Conservation (phyloP, 2,329 filamentous ascomycete genomes). For the Alternaria angustiovoidea region DNA sequence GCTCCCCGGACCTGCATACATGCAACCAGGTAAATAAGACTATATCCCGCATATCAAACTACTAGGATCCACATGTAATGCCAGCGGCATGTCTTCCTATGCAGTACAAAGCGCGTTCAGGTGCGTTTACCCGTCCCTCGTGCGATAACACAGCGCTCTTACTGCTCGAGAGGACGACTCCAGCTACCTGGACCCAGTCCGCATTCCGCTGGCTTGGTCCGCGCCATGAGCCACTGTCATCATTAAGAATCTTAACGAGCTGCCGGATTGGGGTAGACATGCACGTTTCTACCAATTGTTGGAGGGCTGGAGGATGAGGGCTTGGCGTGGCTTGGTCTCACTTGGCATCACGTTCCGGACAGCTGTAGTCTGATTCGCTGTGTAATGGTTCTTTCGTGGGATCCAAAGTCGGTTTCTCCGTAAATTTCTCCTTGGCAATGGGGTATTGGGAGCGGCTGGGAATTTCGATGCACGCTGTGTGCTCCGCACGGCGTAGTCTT, state of each 20-base stretch:
- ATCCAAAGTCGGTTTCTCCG: conserved; percentile 7
- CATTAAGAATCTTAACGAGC: conserved; percentile 28
- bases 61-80: conserved; percentile 24
- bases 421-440: conserved; percentile 24
- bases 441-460: conserved; percentile 10
- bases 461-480: conserved; percentile 19
- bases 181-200: conserved; percentile 29
- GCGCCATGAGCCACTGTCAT: conserved; percentile 31
- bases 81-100: conserved; percentile 21
- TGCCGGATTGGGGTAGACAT: conserved; percentile 33
- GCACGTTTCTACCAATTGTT: conserved; percentile 22
- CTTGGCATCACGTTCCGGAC: conserved; percentile 36
- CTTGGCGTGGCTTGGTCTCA: conserved; percentile 9
- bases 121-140: conserved; percentile 32
- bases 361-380: conserved; percentile 27
- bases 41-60: conserved; percentile 10
- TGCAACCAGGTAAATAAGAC: conserved; percentile 15
- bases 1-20: conserved; percentile 34
- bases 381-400: background rate
- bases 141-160: conserved; percentile 39
- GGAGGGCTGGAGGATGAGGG: conserved; percentile 9
- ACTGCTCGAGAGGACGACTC: conserved; percentile 38
- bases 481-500: conserved; percentile 3
- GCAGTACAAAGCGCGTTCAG: conserved; percentile 19
- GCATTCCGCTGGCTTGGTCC: conserved; percentile 28